A percentile compares a stretch with the other conserved stretches of the same genome.
These are phyloP conservation scores for Kalmanozyma brasiliensis DNA, from an alignment of 1,284 basidiomycete genomes.

Conservation along the genomic window DNA sequence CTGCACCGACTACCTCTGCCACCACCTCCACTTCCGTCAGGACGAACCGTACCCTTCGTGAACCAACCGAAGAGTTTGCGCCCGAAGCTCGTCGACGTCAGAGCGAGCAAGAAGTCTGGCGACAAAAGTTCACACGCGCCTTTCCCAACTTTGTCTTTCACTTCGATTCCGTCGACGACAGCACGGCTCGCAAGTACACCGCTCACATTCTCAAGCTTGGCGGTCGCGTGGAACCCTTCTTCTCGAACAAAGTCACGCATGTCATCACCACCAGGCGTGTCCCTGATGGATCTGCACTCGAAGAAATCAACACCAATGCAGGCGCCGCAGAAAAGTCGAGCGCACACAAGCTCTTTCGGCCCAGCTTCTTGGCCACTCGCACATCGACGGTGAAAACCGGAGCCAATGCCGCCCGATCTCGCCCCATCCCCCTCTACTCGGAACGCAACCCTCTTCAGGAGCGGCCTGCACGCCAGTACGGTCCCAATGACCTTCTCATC, in stretches of 20 bases:
- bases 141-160: conserved; percentile 66
- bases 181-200: conserved; percentile 35
- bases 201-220: conserved; percentile 55
- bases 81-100: conserved; percentile 47
- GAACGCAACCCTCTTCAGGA: conserved; percentile 66
- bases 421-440: conserved; percentile 59
- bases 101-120: conserved; percentile 52
- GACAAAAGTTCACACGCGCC: conserved; percentile 52
- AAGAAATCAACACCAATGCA: conserved; percentile 3
- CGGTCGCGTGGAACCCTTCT: conserved; percentile 64
- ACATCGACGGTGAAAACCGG: conserved; percentile 21
- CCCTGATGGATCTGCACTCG: conserved; percentile 20
- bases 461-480: conserved; percentile 64
- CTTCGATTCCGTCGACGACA: conserved; percentile 60
- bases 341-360: conserved; percentile 41
- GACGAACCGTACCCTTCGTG: conserved; percentile 57
- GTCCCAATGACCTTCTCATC: conserved; percentile 73
- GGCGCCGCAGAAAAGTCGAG: conserved; percentile 11
- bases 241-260: conserved; percentile 64
- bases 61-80: conserved; percentile 53
- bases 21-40: conserved; percentile 33
- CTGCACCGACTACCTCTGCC: conserved; percentile 5
- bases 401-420: conserved; percentile 16
- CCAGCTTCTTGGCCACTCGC: conserved; percentile 38
- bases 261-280: conserved; percentile 59